Evolutionary conservation across 257 asterid genomes (phyloP), one percentile per base, ranked within the genome.

Genomic region (Solanum arcanum): DNA sequence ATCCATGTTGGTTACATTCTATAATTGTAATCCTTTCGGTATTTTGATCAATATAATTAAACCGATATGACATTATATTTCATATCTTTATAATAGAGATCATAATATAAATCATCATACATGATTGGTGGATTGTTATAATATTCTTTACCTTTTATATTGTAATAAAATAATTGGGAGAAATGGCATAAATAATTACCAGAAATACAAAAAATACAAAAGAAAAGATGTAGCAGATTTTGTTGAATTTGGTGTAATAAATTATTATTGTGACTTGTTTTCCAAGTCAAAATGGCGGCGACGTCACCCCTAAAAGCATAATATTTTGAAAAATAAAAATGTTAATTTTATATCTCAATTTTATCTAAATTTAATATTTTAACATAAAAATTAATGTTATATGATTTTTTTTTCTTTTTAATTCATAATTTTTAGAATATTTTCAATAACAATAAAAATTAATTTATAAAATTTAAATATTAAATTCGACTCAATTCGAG

Each of bases 401-500:
- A 21, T 16, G 1, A 16, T 0, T 0, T 52, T 52, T 52, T 52
- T 7, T 47, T 47, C 7, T 47, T 12, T 9, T 29, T 6, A 68
- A 15, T 6, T 3, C 12, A 27, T 69, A 29, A 69, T 1, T 29
- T 29, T 7, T 14, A 69, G 2, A 69, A 7, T 66, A 25, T 66
- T 3, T 14, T 14, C 0, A 69, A 29, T 29, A 69, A 7, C 31
- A 2, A 69, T n/a, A 69, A 14, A 4, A 2, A 2, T 69, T 0
- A 69, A 31, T 8, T 0, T 13, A 27, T 68, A 13, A 13, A 68
- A 6, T 68, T 68, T 27, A 3, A 27, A 8, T 70, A 7, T 25
- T 27, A 0, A 66, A 66, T 25, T 0, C 0, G 10, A 12, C 2
- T 66, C 14, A 0, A 29, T 49, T 1, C 0, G 3, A 31, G 3